Evolutionary conservation across 2,329 filamentous ascomycete species (phyloP).

Genomic region (Onygenales sp.): DNA sequence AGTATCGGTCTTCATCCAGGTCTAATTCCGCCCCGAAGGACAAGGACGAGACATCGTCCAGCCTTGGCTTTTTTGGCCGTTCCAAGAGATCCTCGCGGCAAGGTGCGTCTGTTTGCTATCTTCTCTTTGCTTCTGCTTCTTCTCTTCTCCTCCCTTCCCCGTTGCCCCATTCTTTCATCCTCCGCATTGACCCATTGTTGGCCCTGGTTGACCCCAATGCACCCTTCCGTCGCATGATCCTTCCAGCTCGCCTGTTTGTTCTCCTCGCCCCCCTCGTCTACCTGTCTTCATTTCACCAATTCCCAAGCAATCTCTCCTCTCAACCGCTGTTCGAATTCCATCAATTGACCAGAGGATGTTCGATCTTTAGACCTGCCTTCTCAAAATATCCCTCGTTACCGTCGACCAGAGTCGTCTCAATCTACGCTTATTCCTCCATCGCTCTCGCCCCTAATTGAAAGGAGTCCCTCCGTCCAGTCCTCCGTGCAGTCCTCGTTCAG

Average conservation of each 20-base stretch:
- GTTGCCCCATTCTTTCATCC: neutral
- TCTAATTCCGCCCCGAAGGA: constrained; percentile 29
- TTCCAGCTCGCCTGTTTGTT: neutral
- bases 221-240: neutral
- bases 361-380: constrained; percentile 4
- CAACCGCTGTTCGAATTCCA: neutral
- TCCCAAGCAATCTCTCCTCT: neutral
- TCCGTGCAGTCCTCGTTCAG: constrained; percentile 16
- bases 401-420: constrained; percentile 16
- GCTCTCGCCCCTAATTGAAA: constrained; percentile 16
- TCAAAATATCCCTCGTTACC: neutral
- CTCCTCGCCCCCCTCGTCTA: neutral
- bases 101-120: constrained; percentile 15
- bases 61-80: constrained; percentile 27
- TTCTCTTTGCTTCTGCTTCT: neutral
- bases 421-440: constrained; percentile 22
- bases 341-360: constrained; percentile 2
- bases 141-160: neutral
- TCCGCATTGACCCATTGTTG: neutral
- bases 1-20: constrained; percentile 31
- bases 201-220: neutral
- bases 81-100: constrained; percentile 25
- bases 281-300: neutral
- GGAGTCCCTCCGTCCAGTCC: constrained; percentile 19
- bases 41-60: constrained; percentile 26